Evolutionary conservation across 1,284 basidiomycete species (phyloP).

Genomic region (Meira miltonrushii): DNA sequence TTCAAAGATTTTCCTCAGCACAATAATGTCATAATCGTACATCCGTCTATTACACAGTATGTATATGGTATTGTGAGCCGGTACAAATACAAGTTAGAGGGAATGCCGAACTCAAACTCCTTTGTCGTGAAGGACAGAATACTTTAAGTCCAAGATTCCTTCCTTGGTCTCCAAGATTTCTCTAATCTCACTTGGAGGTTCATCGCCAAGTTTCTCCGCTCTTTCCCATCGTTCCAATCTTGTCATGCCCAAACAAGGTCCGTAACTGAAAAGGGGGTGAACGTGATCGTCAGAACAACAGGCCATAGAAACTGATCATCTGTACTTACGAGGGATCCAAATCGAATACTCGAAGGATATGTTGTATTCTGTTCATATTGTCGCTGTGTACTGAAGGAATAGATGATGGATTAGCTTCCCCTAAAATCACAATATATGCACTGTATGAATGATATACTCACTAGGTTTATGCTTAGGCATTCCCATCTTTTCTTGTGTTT

Average conservation of each 20-base stretch:
- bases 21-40: no score
- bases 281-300: not conserved
- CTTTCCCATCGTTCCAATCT: slow-evolving; percentile 83
- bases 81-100: no score
- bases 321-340: slow-evolving; percentile 34
- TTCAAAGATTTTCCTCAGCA: no score
- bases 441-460: slow-evolving; percentile 10
- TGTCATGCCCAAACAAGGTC: slow-evolving; percentile 76
- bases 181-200: slow-evolving; percentile 74
- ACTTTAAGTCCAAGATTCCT: slow-evolving; percentile 24
- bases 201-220: slow-evolving; percentile 70
- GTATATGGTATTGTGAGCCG: no score
- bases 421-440: not conserved
- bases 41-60: no score
- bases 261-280: slow-evolving; percentile 59
- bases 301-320: not conserved
- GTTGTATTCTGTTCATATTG: slow-evolving; percentile 39
- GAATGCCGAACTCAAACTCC: not conserved
- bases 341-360: slow-evolving; percentile 48
- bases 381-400: slow-evolving; percentile 33
- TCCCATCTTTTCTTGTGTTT: slow-evolving; percentile 21
- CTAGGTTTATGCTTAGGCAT: slow-evolving; percentile 21
- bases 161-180: slow-evolving; percentile 44
- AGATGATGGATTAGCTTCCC: slow-evolving; percentile 22
- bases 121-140: slow-evolving; percentile 13